A percentile compares a stretch with the other conserved stretches of the same genome.
These are phyloP conservation scores for Termitomyces sp. DNA, from an alignment of 768 basidiomycete genomes.

Conservation along the genomic window DNA sequence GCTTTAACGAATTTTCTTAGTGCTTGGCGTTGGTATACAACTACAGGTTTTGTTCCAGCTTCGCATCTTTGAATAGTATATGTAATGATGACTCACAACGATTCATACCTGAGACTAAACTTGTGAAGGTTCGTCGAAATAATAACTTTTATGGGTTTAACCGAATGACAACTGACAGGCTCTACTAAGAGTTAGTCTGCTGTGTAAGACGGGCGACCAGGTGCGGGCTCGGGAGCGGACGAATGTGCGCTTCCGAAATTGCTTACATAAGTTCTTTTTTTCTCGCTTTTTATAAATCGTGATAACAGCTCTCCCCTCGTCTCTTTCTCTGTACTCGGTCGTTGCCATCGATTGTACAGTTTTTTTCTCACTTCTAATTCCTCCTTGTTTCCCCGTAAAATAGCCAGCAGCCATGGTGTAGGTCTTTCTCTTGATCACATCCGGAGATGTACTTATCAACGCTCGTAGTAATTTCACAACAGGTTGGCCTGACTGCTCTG, in stretches of 20 bases:
- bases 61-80: conserved; percentile 3
- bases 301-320: conserved; percentile 6
- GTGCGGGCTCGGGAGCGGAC: neutral
- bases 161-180: neutral
- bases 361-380: neutral
- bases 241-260: conserved; percentile 3
- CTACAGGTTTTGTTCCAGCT: conserved; percentile 9
- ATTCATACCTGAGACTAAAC: neutral
- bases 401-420: conserved; percentile 65
- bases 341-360: conserved; percentile 8
- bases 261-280: conserved; percentile 8
- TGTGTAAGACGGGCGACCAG: too few relatives aligned
- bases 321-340: conserved; percentile 5
- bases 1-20: conserved; percentile 38
- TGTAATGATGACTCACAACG: conserved; percentile 10
- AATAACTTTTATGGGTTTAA: neutral
- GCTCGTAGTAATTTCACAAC: conserved; percentile 75
- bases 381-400: neutral
- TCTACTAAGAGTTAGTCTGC: too few relatives aligned
- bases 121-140: neutral
- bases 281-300: conserved; percentile 7
- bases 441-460: conserved; percentile 23
- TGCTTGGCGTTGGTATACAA: neutral
- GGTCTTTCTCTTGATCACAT: conserved; percentile 25
- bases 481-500: conserved; percentile 32